Evolutionary conservation across 1,139 yeast genomes (phyloP).

Genomic region (Pichia sp.): DNA sequence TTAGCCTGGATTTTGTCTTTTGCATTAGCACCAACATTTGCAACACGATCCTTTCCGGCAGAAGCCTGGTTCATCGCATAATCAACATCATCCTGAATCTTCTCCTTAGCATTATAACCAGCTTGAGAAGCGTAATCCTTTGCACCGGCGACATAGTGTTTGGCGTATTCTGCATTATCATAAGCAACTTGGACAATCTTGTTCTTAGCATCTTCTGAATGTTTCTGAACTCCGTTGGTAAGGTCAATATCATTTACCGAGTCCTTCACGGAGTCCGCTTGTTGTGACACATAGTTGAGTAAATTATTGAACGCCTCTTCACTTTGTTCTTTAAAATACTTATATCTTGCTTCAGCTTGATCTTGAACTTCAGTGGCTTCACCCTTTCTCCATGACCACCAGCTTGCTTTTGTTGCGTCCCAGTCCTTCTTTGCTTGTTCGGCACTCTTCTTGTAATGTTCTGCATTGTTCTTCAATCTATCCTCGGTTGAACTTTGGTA

Average conservation of each 20-base stretch:
- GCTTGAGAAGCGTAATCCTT: slow-evolving; percentile 7
- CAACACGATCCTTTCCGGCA: slow-evolving; percentile 47
- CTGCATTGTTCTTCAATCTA: not conserved
- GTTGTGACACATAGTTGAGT: not conserved
- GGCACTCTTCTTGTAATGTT: slow-evolving; percentile 11
- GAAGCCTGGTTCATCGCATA: slow-evolving; percentile 31
- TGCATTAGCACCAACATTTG: slow-evolving; percentile 27
- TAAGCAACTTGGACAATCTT: not conserved
- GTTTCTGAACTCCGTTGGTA: no score
- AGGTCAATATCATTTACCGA: not conserved
- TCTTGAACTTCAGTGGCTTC: slow-evolving; percentile 11
- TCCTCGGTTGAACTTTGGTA: not conserved
- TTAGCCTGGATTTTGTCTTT: slow-evolving; percentile 11
- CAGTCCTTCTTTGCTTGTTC: slow-evolving; percentile 11
- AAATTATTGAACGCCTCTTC: not conserved
- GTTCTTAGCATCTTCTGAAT: slow-evolving; percentile 4
- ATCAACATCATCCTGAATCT: slow-evolving; percentile 14
- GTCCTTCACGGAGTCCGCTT: not conserved
- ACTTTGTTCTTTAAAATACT: slow-evolving; percentile 1
- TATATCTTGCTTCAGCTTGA: slow-evolving; percentile 11
- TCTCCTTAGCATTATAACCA: slow-evolving; percentile 15
- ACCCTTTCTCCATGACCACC: slow-evolving; percentile 15
- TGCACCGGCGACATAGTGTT: no score
- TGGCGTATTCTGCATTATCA: slow-evolving; percentile 1
- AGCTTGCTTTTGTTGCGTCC: slow-evolving; percentile 12